Base-by-base conservation (phyloP, 73 alveolate species). In the Paramecium primaurelia region DNA sequence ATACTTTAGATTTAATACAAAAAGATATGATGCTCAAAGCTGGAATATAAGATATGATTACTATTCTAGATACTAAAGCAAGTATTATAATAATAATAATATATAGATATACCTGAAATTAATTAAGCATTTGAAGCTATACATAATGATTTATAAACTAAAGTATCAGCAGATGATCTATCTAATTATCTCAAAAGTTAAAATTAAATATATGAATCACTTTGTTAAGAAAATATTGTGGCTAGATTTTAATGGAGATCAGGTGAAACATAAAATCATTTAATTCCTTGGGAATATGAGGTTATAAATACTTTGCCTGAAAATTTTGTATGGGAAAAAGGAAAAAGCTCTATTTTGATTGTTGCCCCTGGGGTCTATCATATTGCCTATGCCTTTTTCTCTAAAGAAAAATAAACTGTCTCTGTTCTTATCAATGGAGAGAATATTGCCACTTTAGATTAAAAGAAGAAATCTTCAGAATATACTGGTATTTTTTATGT, bases 201-300 rank as follows among this genome's bases (percentile, higher is more conserved):
- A 88, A 98, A 98, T 20, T 71, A 94, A 37, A 95, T 98, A 44
- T 97, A 95, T 93, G 99, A 97, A 77, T 97, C 99, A 2, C 95
- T 98, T 51, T 97, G 99, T 71, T 96, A 97, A 77, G 99, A 97
- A 94, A 98, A 97, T 93, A 93, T 96, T 87, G 93, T 97, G 38
- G 99, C 99, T 20, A 95, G 99, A 88, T 98, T 99, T 99, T 80
- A 96, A 10, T 98, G 99, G 99, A 97, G 98, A 89, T 93, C 98
- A 20, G 99, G 99, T 34, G 98, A 95, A 38, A 92, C 97, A 34
- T 94, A 97, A 80, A 91, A 87, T 58, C 95, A 95, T 64, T 88
- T 95, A 71, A 95, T 98, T 2, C 99, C 99, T 8, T 98, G 99
- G 99, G 99, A 98, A 92, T 95, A 95, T 37, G 97, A 98, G 93